Evolutionary conservation across 2,329 filamentous ascomycete species (phyloP).

Genomic region (Pseudodiploospora longispora): DNA sequence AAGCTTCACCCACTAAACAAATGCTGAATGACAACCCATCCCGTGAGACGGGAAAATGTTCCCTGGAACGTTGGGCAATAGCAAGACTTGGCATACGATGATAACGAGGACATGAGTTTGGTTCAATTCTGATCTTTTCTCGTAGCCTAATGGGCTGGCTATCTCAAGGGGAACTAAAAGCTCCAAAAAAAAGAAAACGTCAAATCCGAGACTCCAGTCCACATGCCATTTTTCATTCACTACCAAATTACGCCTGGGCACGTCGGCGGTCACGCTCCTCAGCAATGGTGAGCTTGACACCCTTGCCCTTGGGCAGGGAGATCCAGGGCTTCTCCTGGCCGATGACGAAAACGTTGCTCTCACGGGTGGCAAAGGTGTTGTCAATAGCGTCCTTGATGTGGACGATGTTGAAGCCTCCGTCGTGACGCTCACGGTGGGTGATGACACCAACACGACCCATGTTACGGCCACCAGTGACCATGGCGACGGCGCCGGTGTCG

Average conservation of each 20-base stretch:
- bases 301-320: constrained; percentile 99
- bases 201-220: constrained; percentile 34
- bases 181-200: constrained; percentile 24
- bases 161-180: constrained; percentile 24
- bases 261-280: constrained; percentile 98
- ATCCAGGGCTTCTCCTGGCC: constrained; percentile 98
- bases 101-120: background rate
- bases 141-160: constrained; percentile 28
- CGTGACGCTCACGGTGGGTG: constrained; percentile 99
- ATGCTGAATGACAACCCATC: too few relatives aligned
- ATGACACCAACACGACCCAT: constrained; percentile 99
- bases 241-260: constrained; percentile 39
- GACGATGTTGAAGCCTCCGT: constrained; percentile 99
- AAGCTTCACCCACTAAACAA: too few relatives aligned
- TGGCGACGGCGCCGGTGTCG: constrained; percentile 95
- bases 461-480: constrained; percentile 99
- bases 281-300: constrained; percentile 98
- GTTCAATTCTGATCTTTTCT: constrained; percentile 25
- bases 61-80: too few relatives aligned
- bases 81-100: too few relatives aligned
- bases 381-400: constrained; percentile 99
- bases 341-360: constrained; percentile 99
- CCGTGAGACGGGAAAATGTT: too few relatives aligned
- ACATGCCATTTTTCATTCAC: constrained; percentile 25
- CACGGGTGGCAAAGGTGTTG: constrained; percentile 99